These are phyloP conservation scores for Trametes elegans DNA, from an alignment of 768 basidiomycete species.

Conservation along the genomic window DNA sequence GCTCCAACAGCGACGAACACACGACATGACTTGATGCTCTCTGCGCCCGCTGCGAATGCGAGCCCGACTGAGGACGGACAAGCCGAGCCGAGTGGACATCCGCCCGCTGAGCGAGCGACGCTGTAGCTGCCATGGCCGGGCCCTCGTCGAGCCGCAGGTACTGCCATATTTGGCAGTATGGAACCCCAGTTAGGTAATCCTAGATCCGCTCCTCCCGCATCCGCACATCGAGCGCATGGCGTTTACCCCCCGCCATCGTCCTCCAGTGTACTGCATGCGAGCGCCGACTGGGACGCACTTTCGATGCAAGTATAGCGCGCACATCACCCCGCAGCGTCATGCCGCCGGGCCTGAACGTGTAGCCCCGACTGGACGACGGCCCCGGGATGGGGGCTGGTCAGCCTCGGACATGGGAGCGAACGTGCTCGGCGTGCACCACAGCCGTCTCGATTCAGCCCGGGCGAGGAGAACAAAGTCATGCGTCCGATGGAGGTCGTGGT, in stretches of 20 bases:
- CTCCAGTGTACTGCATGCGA: background rate
- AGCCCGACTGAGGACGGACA: no score
- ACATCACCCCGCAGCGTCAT: background rate
- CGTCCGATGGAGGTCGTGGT: background rate
- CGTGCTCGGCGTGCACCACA: background rate
- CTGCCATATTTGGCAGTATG: background rate
- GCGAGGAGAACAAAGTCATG: background rate
- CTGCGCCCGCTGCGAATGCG: no score
- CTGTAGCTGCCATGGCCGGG: background rate
- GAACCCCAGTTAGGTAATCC: background rate
- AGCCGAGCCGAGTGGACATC: background rate
- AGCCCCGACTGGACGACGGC: background rate
- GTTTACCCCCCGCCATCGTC: background rate
- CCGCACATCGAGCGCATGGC: background rate
- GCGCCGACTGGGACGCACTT: background rate
- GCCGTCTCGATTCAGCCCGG: background rate
- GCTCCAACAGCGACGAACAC: slow-evolving; percentile 1
- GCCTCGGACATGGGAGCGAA: background rate
- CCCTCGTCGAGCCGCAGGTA: background rate
- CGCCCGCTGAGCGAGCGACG: background rate
- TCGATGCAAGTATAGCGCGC: background rate
- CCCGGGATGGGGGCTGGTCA: background rate
- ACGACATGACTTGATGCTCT: no score
- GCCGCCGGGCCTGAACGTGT: no score
- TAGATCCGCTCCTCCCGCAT: slow-evolving; percentile 8